Percentiles rank a stretch among this genome's conserved stretches.
Evolutionary conservation across 1,284 basidiomycete species (phyloP).

Genomic region (Sanguinoderma infundibulare): DNA sequence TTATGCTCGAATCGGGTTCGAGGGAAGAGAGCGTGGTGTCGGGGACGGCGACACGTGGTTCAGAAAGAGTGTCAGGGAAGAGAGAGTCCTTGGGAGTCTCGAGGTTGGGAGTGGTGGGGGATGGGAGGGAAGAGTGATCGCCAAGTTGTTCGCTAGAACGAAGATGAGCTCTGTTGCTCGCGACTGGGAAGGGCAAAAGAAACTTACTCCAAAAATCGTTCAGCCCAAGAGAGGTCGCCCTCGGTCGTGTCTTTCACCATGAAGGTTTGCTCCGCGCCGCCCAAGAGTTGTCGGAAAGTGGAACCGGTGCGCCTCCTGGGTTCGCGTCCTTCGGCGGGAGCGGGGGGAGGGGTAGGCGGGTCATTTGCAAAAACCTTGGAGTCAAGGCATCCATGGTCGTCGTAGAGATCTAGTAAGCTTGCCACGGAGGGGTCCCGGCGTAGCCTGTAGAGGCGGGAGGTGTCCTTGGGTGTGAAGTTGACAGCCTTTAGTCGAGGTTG

Average conservation of each 20-base stretch:
- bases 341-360: slow-evolving; percentile 43
- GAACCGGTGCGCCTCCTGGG: slow-evolving; percentile 67
- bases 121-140: slow-evolving; percentile 31
- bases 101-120: slow-evolving; percentile 30
- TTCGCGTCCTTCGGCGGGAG: slow-evolving; percentile 44
- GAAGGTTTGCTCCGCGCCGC: slow-evolving; percentile 49
- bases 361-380: slow-evolving; percentile 68
- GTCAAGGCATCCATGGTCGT: slow-evolving; percentile 67
- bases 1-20: slow-evolving; percentile 46
- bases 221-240: slow-evolving; percentile 82
- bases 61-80: slow-evolving; percentile 34
- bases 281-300: slow-evolving; percentile 72
- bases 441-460: slow-evolving; percentile 58
- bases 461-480: slow-evolving; percentile 51
- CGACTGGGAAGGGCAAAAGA: neutral
- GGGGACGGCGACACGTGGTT: slow-evolving; percentile 29
- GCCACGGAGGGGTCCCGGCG: slow-evolving; percentile 78
- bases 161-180: neutral
- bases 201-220: slow-evolving; percentile 69
- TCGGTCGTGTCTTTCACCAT: slow-evolving; percentile 45
- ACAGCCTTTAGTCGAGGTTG: slow-evolving; percentile 31
- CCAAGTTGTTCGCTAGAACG: slow-evolving; percentile 29
- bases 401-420: slow-evolving; percentile 72
- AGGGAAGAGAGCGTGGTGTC: slow-evolving; percentile 47
- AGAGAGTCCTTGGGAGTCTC: slow-evolving; percentile 36